Evolutionary conservation across 768 basidiomycete species (phyloP).

Genomic region (Hirschioporus abietinus): DNA sequence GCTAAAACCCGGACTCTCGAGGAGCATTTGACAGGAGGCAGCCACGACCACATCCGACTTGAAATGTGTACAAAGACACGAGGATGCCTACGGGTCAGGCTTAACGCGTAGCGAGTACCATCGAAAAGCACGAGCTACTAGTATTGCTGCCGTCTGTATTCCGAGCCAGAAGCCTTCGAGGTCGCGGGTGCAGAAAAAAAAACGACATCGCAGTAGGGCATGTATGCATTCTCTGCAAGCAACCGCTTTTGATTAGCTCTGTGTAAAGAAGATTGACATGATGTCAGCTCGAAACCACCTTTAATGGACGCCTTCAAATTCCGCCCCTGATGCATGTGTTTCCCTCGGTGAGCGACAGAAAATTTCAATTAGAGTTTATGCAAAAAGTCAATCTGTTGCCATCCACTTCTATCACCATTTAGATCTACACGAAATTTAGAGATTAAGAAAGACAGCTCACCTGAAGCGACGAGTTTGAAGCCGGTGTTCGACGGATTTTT

Average conservation of each 20-base stretch:
- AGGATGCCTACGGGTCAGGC: neutral
- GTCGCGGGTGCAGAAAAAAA: too few species aligned
- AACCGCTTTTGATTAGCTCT: neutral
- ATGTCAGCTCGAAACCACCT: neutral
- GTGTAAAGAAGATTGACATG: neutral
- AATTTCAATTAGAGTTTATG: neutral
- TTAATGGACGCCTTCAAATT: neutral
- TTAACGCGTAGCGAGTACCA: neutral
- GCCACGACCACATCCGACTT: neutral
- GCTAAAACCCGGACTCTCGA: too few species aligned
- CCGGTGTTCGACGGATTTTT: neutral
- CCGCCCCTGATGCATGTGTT: neutral
- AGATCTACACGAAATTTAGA: neutral
- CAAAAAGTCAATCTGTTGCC: neutral
- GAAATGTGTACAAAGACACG: neutral
- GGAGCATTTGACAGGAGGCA: neutral
- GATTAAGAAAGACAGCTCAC: neutral
- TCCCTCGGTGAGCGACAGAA: neutral
- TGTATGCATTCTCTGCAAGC: neutral
- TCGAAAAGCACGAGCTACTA: too few species aligned
- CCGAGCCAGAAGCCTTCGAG: too few species aligned
- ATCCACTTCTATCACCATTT: neutral
- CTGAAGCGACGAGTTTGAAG: neutral
- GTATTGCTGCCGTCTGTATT: too few species aligned
- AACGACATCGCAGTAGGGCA: neutral